phyloP scores from a whole-genome alignment of 1,284 basidiomycete genomes.

The Agroathelia rolfsii region DNA sequence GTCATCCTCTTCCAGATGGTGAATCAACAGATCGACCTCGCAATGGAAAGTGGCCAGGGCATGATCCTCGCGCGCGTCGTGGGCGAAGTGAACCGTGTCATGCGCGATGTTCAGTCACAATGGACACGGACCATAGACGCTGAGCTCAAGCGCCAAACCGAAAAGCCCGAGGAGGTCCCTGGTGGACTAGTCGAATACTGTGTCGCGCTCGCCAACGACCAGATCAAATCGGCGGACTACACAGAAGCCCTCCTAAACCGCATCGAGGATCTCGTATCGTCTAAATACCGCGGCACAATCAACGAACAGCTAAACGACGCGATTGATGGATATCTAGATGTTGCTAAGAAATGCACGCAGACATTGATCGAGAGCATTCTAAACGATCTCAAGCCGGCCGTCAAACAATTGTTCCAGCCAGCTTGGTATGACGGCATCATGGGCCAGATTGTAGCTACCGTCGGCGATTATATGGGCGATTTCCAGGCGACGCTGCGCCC shows the following conservation, averaged over 20 bases:
- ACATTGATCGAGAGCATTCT: conserved; percentile 92
- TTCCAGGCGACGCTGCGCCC: conserved; percentile 88
- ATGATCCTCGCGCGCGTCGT: conserved; percentile 88
- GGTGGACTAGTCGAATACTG: conserved; percentile 92
- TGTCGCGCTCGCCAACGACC: conserved; percentile 97
- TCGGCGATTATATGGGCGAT: conserved; percentile 92
- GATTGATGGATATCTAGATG: conserved; percentile 96
- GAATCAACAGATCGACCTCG: conserved; percentile 93
- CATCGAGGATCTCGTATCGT: conserved; percentile 85
- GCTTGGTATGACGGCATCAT: conserved; percentile 86
- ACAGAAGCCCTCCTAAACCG: conserved; percentile 80
- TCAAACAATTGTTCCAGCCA: conserved; percentile 77
- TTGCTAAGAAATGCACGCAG: conserved; percentile 94
- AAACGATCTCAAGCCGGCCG: conserved; percentile 87
- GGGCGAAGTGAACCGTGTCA: conserved; percentile 81
- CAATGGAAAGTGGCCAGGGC: conserved; percentile 92
- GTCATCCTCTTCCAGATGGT: conserved; percentile 98
- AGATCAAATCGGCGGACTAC: conserved; percentile 93
- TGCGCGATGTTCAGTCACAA: conserved; percentile 83
- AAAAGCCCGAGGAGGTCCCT: conserved; percentile 82
- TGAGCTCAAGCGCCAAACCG: conserved; percentile 83
- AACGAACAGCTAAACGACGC: conserved; percentile 87
- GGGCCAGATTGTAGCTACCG: conserved; percentile 85
- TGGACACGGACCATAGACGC: conserved; percentile 81
- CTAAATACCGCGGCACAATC: conserved; percentile 84